Conservation (phyloP, 257 asterid genomes). For the Jasminum sambac region DNA sequence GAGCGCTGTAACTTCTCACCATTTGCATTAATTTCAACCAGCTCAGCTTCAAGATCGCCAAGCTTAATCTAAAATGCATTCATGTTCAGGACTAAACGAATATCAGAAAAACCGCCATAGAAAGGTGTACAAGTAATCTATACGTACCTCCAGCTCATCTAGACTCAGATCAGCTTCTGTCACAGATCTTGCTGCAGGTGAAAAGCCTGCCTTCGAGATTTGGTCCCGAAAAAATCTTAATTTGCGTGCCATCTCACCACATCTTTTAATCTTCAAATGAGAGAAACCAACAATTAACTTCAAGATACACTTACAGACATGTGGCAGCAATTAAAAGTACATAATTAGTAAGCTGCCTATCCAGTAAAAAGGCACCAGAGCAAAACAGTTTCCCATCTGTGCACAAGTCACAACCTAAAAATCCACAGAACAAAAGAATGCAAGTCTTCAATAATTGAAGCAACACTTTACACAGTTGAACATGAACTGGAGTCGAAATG, state of each 20-base stretch:
- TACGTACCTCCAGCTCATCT: conserved; percentile 87
- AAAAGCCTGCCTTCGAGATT: conserved; percentile 82
- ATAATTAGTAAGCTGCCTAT: background rate
- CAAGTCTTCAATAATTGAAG: background rate
- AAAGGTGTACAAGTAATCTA: conserved; percentile 13
- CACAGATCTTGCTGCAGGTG: conserved; percentile 44
- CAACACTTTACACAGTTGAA: background rate
- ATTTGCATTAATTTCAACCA: conserved; percentile 79
- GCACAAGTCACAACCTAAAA: background rate
- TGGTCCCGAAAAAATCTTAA: conserved; percentile 87
- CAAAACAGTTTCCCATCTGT: background rate
- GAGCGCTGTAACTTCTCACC: conserved; percentile 75
- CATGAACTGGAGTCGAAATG: background rate
- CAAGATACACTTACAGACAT: background rate
- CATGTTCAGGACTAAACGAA: conserved; percentile 20
- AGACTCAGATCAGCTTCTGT: conserved; percentile 49
- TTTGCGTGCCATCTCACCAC: conserved; percentile 99
- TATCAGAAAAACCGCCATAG: conserved; percentile 4
- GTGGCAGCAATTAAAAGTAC: background rate
- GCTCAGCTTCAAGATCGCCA: conserved; percentile 82
- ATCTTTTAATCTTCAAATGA: conserved; percentile 72
- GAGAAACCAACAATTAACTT: conserved; percentile 16
- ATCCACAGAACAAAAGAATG: background rate
- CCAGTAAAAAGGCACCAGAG: background rate
- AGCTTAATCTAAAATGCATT: conserved; percentile 42